A percentile compares a stretch with the other conserved stretches of the same genome.
Evolutionary conservation across 1,139 yeast genomes (phyloP).

Genomic region (Sugiyamaella paludigena): DNA sequence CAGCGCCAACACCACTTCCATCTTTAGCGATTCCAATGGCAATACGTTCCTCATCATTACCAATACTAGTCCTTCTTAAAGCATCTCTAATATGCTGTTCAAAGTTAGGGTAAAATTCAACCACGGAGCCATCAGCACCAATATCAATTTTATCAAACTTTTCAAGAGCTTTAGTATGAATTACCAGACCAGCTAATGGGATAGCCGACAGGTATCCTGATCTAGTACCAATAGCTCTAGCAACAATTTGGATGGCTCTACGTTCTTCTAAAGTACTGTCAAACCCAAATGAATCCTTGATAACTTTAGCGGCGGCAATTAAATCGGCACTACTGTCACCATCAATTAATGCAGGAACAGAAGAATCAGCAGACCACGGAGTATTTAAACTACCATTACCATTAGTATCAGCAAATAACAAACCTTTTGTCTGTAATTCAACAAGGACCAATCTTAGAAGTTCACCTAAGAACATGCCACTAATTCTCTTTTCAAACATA

Average conservation of each 20-base stretch:
- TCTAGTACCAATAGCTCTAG: conserved; percentile 76
- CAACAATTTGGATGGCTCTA: conserved; percentile 62
- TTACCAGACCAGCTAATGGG: conserved; percentile 77
- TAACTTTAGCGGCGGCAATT: conserved; percentile 55
- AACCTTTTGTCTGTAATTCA: conserved; percentile 59
- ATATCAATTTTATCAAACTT: conserved; percentile 66
- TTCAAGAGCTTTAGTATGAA: conserved; percentile 55
- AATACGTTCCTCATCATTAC: conserved; percentile 63
- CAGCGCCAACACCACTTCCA: conserved; percentile 97
- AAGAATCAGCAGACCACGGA: conserved; percentile 79
- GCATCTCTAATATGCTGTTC: conserved; percentile 75
- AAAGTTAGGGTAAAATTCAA: conserved; percentile 88
- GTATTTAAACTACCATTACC: conserved; percentile 43
- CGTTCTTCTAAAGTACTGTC: conserved; percentile 67
- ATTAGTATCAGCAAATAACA: conserved; percentile 40
- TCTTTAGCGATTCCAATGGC: conserved; percentile 82
- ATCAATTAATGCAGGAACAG: conserved; percentile 77
- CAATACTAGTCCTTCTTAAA: conserved; percentile 54
- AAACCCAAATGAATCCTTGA: conserved; percentile 42
- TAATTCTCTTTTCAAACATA: conserved; percentile 87
- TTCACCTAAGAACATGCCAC: conserved; percentile 95
- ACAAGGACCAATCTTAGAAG: conserved; percentile 68
- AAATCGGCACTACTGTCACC: conserved; percentile 74
- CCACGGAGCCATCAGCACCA: conserved; percentile 93
- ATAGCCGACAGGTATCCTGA: conserved; percentile 85